Conservation (phyloP, 768 basidiomycete species). For the Suillus lakei region DNA sequence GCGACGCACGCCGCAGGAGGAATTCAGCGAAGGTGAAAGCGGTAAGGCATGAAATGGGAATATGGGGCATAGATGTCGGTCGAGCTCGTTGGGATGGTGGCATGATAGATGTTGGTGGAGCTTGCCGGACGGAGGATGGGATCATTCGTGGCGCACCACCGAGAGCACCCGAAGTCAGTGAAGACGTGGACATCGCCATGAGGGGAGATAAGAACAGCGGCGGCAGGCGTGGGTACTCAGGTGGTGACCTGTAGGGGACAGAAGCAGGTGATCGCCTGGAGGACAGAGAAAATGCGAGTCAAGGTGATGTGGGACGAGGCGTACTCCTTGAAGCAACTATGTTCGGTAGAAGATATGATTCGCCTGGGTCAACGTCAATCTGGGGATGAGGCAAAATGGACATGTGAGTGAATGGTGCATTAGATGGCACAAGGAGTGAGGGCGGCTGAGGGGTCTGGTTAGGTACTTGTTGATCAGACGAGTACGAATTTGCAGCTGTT, state of each 20-base stretch:
- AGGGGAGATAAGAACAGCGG: conserved; percentile 35
- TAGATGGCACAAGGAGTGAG: conserved; percentile 39
- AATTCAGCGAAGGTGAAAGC: no score
- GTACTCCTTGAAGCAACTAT: conserved; percentile 7
- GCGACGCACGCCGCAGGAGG: no score
- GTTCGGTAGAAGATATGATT: conserved; percentile 9
- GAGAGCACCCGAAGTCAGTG: conserved; percentile 34
- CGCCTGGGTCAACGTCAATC: conserved; percentile 10
- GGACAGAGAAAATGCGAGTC: conserved; percentile 12
- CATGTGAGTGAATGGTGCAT: conserved; percentile 44
- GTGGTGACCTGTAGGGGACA: conserved; percentile 48
- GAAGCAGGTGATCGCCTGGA: conserved; percentile 3
- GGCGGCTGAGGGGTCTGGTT: conserved; percentile 26
- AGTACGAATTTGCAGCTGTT: conserved; percentile 14
- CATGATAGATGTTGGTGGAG: no score
- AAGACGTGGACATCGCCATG: conserved; percentile 38
- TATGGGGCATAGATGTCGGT: no score
- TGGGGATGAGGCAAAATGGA: conserved; percentile 44
- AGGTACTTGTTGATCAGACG: conserved; percentile 8
- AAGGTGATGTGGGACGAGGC: conserved; percentile 16
- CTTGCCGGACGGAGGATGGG: no score
- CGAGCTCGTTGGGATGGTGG: no score
- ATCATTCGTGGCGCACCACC: conserved; percentile 58
- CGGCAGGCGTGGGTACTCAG: conserved; percentile 48
- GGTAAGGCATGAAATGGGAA: no score